Percentiles rank a stretch among this genome's conserved stretches.
Conservation (phyloP, 495 filamentous ascomycete genomes). For the Cairneyella variabilis region DNA sequence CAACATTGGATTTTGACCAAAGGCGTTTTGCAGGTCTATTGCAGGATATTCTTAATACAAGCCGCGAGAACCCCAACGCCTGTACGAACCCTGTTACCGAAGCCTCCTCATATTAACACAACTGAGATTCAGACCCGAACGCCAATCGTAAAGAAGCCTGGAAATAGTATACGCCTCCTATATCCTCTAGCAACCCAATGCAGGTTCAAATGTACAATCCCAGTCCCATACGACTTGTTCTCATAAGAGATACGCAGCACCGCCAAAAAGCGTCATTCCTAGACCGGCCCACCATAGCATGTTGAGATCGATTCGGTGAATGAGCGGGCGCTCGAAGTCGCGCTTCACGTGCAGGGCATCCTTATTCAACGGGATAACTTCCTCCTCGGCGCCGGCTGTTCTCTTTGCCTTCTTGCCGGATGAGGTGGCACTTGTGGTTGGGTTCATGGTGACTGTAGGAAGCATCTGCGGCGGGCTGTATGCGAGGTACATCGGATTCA, state of each 20-base stretch:
- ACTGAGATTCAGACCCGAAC: neutral
- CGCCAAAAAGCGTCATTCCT: conserved; percentile 59
- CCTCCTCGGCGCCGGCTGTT: conserved; percentile 5
- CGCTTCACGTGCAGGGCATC: conserved; percentile 31
- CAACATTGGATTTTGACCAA: too few species aligned
- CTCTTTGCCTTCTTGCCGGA: conserved; percentile 27
- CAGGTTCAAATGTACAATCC: too few species aligned
- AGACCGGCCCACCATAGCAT: conserved; percentile 70
- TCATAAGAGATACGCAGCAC: conserved; percentile 45
- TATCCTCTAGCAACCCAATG: too few species aligned
- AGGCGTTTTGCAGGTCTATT: too few species aligned
- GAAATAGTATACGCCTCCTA: neutral
- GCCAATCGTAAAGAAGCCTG: neutral
- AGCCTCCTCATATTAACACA: too few species aligned
- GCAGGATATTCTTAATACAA: too few species aligned
- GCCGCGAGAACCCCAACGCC: too few species aligned
- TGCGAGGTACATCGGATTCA: conserved; percentile 72
- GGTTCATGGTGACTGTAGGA: conserved; percentile 66
- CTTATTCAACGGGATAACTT: conserved; percentile 34
- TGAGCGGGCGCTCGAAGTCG: conserved; percentile 28
- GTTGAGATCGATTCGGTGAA: conserved; percentile 49
- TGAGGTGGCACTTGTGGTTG: conserved; percentile 36
- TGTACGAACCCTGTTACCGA: too few species aligned
- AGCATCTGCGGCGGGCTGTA: conserved; percentile 71
- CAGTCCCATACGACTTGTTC: too few species aligned